Evolutionary conservation across 495 filamentous ascomycete genomes (phyloP), one percentile per base, ranked within the genome.

Genomic region (Trichoderma parareesei): DNA sequence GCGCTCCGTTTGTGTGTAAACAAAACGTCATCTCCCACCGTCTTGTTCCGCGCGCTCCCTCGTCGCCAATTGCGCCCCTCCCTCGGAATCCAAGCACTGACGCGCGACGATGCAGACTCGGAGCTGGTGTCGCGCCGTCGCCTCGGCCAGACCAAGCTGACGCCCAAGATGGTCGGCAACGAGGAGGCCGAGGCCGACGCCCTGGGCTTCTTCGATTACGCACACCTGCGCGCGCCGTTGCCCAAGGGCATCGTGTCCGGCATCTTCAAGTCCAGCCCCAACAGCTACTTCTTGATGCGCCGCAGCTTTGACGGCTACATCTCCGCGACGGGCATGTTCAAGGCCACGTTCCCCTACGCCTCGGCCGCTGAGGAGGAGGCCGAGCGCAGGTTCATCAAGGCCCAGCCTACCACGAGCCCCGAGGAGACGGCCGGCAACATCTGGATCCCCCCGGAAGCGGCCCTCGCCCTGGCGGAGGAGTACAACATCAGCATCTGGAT

Each of bases 291-390:
- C 73, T 78, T 98, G 67, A 98, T 98, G 94, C 87, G 95, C 73
- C 90, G 94, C 65, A 96, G 92, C 78, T 88, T 87, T 72, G 94
- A 98, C 78, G 95, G 95, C 46, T 97, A 82, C 72, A 86, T 98
- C 46, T 97, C 92, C 70, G 92, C 94, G 6, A 98, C 94, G 62
- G 94, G 95, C 72, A 98, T 98, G 95, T 98, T 98, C 82, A 98
- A 98, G 78, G 95, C 95, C 64, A 91, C 93, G 6, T 98, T 97
- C 74, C 94, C 94, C 4, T 98, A 92, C 82, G 92, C 94, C 14
- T 87, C 88, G 65, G 76, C 83, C 40, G 84, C 86, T 7, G 95
- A 98, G 72, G 94, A 98, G 75, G 86, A 88, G 67, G 79, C 78
- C 8, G 94, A 98, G 81, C 88, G 93, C 67, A 89, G 87, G 67